Evolutionary conservation across 805 yeast genomes (phyloP).

Genomic region (Lachancea cidri): DNA sequence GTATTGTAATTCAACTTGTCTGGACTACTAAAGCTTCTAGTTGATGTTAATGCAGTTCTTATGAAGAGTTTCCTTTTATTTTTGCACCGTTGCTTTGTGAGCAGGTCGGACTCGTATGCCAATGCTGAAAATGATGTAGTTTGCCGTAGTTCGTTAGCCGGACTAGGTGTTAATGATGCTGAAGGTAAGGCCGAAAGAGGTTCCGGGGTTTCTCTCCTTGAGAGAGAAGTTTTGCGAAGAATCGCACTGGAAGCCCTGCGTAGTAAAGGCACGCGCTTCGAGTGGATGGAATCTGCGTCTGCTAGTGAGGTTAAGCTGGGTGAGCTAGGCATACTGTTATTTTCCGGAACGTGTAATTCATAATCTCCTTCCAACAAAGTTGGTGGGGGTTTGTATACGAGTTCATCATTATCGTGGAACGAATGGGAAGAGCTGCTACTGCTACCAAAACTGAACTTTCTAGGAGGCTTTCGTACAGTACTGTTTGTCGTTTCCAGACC

Average conservation of each 20-base stretch:
- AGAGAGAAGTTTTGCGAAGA: conserved; percentile 24
- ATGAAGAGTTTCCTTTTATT: conserved; percentile 5
- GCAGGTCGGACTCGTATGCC: conserved; percentile 2
- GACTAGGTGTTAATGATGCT: background rate
- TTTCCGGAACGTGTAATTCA: background rate
- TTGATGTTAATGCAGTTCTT: background rate
- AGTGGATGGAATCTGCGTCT: conserved; percentile 6
- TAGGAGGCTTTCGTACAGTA: conserved; percentile 8
- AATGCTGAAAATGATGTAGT: conserved; percentile 7
- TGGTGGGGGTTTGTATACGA: conserved; percentile 8
- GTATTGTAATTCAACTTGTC: conserved; percentile 1
- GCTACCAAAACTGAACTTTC: conserved; percentile 17
- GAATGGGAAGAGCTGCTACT: conserved; percentile 16
- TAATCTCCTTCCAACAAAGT: conserved; percentile 1
- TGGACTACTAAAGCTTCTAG: conserved; percentile 1
- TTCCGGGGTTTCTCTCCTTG: background rate
- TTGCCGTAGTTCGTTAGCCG: conserved; percentile 5
- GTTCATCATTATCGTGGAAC: conserved; percentile 7
- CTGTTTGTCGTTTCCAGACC: conserved; percentile 1
- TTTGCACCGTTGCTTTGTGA: background rate
- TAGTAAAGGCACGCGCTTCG: conserved; percentile 23
- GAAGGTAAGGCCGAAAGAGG: background rate
- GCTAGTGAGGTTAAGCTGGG: background rate
- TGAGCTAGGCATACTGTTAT: background rate
- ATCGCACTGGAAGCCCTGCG: conserved; percentile 31